Evolutionary conservation across 2,329 filamentous ascomycete species (phyloP).

Genomic region (Fusarium praegraminearum): DNA sequence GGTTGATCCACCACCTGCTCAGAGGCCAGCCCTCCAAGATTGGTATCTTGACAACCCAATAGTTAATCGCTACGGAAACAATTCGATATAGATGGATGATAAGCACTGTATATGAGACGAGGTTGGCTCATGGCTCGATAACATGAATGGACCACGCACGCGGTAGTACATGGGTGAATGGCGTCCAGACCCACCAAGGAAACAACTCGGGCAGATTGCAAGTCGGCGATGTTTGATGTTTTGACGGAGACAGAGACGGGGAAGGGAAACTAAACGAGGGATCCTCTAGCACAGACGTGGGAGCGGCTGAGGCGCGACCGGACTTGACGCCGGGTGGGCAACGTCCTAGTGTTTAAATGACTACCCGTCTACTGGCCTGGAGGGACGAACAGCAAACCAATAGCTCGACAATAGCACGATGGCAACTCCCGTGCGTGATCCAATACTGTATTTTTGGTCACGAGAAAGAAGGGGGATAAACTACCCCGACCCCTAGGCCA

Average conservation of each 20-base stretch:
- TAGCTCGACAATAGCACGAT: neutral
- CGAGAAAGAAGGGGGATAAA: constrained; percentile 13
- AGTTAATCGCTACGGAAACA: neutral
- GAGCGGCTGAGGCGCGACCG: constrained; percentile 43
- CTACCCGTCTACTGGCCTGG: neutral
- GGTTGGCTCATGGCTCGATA: constrained; percentile 28
- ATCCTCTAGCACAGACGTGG: constrained; percentile 40
- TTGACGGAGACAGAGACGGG: constrained; percentile 28
- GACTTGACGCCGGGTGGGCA: constrained; percentile 26
- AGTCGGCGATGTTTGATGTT: constrained; percentile 38
- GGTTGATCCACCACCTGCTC: neutral
- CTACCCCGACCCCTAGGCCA: neutral
- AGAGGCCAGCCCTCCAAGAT: neutral
- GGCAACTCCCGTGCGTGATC: neutral
- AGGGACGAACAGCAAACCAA: constrained; percentile 3
- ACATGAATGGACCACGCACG: constrained; percentile 33
- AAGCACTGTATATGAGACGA: constrained; percentile 32
- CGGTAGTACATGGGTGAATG: constrained; percentile 24
- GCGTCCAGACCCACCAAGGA: constrained; percentile 34
- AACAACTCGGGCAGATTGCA: constrained; percentile 33
- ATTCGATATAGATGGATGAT: neutral
- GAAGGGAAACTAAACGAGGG: constrained; percentile 34
- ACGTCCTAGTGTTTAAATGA: constrained; percentile 18
- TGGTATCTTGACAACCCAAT: neutral
- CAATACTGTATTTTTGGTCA: neutral